These are phyloP conservation scores for Mortierella polycephala DNA, from an alignment of 371 early-diverging fungal genomes.

Conservation along the genomic window DNA sequence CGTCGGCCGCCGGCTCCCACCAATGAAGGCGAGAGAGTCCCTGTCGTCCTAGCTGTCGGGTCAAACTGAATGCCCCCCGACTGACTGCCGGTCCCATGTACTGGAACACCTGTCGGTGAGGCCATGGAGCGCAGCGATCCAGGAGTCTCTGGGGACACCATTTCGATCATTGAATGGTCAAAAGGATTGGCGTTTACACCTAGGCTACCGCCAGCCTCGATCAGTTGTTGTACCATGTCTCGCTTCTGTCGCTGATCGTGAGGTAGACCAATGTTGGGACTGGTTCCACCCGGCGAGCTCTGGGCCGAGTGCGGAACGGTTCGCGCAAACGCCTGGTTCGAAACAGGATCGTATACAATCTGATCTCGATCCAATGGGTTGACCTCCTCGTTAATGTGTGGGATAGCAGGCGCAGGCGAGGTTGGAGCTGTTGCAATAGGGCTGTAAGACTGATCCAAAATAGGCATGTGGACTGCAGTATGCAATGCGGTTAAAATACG, in stretches of 20 bases:
- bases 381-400: conserved; percentile 45
- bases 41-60: conserved; percentile 27
- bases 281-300: conserved; percentile 43
- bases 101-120: conserved; percentile 26
- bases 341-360: conserved; percentile 31
- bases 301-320: conserved; percentile 31
- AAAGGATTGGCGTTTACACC: conserved; percentile 13
- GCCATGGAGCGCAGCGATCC: conserved; percentile 12
- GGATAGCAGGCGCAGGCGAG: conserved; percentile 50
- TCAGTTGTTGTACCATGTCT: conserved; percentile 31
- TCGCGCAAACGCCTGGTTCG: conserved; percentile 40
- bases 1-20: conserved; percentile 21
- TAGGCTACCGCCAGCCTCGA: conserved; percentile 27
- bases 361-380: conserved; percentile 48
- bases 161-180: conserved; percentile 1
- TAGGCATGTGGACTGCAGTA: conserved; percentile 66
- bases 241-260: conserved; percentile 17
- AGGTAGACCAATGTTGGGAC: conserved; percentile 29
- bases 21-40: conserved; percentile 22
- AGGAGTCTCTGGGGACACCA: conserved; percentile 32
- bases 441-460: conserved; percentile 67
- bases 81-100: conserved; percentile 17
- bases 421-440: conserved; percentile 76
- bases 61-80: conserved; percentile 39
- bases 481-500: conserved; percentile 72